Conservation (phyloP, 768 basidiomycete species). For the Cubamyces sp. region DNA sequence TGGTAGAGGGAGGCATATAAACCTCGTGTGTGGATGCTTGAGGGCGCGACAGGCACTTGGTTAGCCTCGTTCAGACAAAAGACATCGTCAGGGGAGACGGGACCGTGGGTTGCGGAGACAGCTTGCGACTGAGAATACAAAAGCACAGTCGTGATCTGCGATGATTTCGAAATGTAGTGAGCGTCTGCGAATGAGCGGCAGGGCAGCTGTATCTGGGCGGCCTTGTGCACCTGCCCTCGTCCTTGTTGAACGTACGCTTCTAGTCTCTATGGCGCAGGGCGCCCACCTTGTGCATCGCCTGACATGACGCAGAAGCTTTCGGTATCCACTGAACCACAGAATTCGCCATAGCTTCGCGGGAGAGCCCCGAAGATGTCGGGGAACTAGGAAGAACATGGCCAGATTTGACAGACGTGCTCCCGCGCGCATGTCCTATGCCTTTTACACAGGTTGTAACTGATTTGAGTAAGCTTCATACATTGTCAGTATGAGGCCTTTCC, state of each 20-base stretch:
- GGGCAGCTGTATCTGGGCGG: background rate
- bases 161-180: background rate
- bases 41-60: background rate
- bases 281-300: no score
- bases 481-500: no score
- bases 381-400: no score
- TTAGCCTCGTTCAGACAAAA: slow-evolving; percentile 16
- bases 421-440: no score
- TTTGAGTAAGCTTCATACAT: no score
- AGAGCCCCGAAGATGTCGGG: no score
- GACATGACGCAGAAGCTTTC: no score
- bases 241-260: slow-evolving; percentile 3
- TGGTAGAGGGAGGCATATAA: background rate
- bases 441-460: no score
- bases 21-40: background rate
- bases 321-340: no score
- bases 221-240: background rate
- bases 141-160: background rate
- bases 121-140: slow-evolving; percentile 5
- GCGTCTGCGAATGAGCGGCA: background rate
- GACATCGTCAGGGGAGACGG: slow-evolving; percentile 7
- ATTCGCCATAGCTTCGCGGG: no score
- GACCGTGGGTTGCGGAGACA: background rate
- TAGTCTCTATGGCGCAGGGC: background rate
- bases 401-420: no score